These are phyloP conservation scores for Oryza rufipogon DNA, from an alignment of 176 grass and related monocot species.

Conservation along the genomic window DNA sequence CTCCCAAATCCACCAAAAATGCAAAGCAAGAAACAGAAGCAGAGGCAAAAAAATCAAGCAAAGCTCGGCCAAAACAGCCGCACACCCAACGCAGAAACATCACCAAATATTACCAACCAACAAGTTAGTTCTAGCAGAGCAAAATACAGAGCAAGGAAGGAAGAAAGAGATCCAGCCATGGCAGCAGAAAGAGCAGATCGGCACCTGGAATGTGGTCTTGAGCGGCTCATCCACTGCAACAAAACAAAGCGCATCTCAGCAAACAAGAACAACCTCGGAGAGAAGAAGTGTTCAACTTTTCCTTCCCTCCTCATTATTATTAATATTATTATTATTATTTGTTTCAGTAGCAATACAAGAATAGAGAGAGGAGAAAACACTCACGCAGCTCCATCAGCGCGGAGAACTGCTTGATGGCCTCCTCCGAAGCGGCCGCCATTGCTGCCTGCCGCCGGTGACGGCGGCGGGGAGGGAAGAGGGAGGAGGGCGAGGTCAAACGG, in stretches of 20 bases:
- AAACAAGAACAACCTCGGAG: conserved; percentile 36
- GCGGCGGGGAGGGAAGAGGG: not conserved
- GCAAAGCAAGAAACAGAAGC: not conserved
- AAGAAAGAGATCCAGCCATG: conserved; percentile 33
- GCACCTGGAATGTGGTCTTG: conserved; percentile 89
- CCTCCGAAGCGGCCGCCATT: conserved; percentile 76
- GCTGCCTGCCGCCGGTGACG: conserved; percentile 37
- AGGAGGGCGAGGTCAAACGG: conserved; percentile 23
- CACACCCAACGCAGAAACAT: no score
- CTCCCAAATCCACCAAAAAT: conserved; percentile 31
- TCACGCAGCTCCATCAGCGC: conserved; percentile 76
- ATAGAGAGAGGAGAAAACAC: conserved; percentile 14
- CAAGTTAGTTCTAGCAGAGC: not conserved
- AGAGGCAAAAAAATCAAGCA: conserved; percentile 2
- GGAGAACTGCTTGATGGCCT: conserved; percentile 86
- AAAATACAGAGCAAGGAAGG: conserved; percentile 22
- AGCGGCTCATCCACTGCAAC: conserved; percentile 76
- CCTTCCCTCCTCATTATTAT: no score
- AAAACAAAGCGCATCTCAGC: conserved; percentile 41
- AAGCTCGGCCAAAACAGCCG: not conserved
- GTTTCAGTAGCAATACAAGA: no score
- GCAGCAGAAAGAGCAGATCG: conserved; percentile 41
- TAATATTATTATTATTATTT: no score
- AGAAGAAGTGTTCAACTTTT: not conserved
- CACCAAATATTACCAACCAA: not conserved